These are phyloP conservation scores for Geotrichum histeridarum DNA, from an alignment of 1,139 yeast genomes.

Conservation along the genomic window DNA sequence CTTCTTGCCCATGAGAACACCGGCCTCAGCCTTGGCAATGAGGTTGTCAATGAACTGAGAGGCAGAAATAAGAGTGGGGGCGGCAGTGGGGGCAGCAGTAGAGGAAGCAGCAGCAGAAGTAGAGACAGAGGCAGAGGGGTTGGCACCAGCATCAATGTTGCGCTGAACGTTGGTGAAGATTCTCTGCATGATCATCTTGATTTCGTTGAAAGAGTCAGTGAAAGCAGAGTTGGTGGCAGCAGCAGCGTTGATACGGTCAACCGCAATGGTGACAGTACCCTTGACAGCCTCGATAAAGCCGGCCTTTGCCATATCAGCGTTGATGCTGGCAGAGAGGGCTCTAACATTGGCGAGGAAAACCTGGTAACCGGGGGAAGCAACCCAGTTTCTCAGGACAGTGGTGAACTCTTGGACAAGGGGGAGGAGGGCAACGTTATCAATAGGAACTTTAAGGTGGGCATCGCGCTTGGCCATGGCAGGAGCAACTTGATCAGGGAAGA, in stretches of 20 bases:
- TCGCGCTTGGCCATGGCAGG: slow-evolving; percentile 15
- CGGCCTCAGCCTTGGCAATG: not conserved
- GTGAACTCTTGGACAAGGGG: not conserved
- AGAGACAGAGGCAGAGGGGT: too few species aligned
- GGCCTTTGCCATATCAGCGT: slow-evolving; percentile 6
- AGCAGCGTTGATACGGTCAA: too few species aligned
- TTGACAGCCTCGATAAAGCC: slow-evolving; percentile 4
- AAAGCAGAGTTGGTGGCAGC: too few species aligned
- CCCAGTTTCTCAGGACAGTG: slow-evolving; percentile 6
- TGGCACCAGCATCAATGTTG: too few species aligned
- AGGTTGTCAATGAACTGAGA: slow-evolving; percentile 3
- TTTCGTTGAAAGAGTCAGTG: too few species aligned
- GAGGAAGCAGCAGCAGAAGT: not conserved
- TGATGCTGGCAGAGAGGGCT: slow-evolving; percentile 4
- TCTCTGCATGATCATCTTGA: too few species aligned
- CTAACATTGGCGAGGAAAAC: slow-evolving; percentile 5
- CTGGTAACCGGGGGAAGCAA: slow-evolving; percentile 8
- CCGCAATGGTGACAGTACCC: not conserved
- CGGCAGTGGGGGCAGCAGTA: not conserved
- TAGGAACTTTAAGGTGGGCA: not conserved
- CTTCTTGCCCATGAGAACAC: not conserved
- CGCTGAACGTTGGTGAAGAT: too few species aligned
- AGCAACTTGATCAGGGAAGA: slow-evolving; percentile 16
- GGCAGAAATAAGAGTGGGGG: not conserved
- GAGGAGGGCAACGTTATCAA: not conserved